Conservation (phyloP, 192 early-diverging fungal genomes). For the Backusella mclennaniae region DNA sequence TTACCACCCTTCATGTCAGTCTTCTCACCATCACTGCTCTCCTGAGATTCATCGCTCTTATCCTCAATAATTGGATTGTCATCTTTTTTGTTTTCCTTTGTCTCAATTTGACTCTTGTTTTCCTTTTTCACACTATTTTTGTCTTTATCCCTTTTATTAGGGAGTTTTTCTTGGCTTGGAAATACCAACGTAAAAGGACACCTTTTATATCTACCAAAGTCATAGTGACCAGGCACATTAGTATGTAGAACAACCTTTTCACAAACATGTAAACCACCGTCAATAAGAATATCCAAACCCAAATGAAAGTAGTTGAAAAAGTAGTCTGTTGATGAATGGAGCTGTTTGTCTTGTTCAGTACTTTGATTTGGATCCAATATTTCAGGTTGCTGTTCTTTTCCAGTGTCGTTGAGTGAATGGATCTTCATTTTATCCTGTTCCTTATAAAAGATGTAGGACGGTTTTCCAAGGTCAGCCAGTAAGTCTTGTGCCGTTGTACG, state of each 20-base stretch:
- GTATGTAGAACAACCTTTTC: constrained; percentile 72
- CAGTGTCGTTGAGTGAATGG: constrained; percentile 43
- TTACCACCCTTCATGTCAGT: neutral
- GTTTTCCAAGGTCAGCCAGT: constrained; percentile 64
- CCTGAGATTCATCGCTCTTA: neutral
- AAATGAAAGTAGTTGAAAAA: constrained; percentile 76
- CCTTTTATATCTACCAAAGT: constrained; percentile 60
- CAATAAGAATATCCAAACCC: constrained; percentile 72
- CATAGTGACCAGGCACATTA: constrained; percentile 67
- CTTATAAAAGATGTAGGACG: constrained; percentile 59
- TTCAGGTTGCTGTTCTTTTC: neutral
- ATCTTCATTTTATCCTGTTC: constrained; percentile 74
- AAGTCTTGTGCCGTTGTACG: constrained; percentile 68
- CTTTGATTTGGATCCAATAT: neutral
- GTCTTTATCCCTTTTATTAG: neutral
- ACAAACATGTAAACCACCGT: constrained; percentile 59
- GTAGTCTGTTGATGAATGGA: constrained; percentile 53
- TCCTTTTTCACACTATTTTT: neutral
- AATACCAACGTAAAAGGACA: constrained; percentile 51
- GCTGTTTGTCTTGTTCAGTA: constrained; percentile 10
- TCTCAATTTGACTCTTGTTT: neutral
- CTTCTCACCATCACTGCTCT: neutral
- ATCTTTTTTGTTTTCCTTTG: neutral
- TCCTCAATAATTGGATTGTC: neutral
- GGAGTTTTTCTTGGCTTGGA: constrained; percentile 1